These are phyloP conservation scores for Panaeolus cyanescens DNA, from an alignment of 768 basidiomycete species.

Conservation along the genomic window DNA sequence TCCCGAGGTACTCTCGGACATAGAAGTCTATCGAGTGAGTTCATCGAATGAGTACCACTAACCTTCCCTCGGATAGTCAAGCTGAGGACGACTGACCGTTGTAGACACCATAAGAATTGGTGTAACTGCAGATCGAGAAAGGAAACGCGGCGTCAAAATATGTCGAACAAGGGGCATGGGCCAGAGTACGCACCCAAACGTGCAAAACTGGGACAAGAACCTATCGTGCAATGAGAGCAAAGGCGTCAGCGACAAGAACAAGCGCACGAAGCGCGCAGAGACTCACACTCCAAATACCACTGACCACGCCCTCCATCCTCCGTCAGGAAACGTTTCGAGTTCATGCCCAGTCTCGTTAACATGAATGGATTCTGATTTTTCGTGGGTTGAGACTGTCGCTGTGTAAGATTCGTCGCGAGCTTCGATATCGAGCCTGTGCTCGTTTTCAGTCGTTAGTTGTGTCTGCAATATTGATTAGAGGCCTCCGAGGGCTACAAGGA, in stretches of 20 bases:
- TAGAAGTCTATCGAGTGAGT: slow-evolving; percentile 26
- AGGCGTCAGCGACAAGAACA: neutral
- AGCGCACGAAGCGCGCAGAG: neutral
- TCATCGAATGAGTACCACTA: slow-evolving; percentile 19
- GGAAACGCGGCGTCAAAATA: neutral
- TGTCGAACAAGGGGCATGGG: neutral
- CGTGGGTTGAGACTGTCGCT: neutral
- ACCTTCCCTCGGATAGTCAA: slow-evolving; percentile 20
- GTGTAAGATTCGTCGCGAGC: neutral
- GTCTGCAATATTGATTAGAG: neutral
- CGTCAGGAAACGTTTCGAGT: slow-evolving; percentile 28
- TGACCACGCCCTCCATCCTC: slow-evolving; percentile 44
- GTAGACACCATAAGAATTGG: slow-evolving; percentile 31
- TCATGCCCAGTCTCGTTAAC: neutral
- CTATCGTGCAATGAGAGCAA: slow-evolving; percentile 20
- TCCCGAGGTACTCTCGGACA: slow-evolving; percentile 27
- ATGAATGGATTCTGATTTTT: neutral
- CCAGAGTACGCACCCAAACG: slow-evolving; percentile 39
- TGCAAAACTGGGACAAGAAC: slow-evolving; percentile 41
- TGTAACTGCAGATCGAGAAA: slow-evolving; percentile 20
- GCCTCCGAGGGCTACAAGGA: neutral
- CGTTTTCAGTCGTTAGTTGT: neutral
- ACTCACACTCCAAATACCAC: slow-evolving; percentile 45
- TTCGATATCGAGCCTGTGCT: neutral
- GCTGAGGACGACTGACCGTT: slow-evolving; percentile 29